These are phyloP conservation scores for Geoglossum cookeanum DNA, from an alignment of 2,329 filamentous ascomycete genomes.

Conservation along the genomic window DNA sequence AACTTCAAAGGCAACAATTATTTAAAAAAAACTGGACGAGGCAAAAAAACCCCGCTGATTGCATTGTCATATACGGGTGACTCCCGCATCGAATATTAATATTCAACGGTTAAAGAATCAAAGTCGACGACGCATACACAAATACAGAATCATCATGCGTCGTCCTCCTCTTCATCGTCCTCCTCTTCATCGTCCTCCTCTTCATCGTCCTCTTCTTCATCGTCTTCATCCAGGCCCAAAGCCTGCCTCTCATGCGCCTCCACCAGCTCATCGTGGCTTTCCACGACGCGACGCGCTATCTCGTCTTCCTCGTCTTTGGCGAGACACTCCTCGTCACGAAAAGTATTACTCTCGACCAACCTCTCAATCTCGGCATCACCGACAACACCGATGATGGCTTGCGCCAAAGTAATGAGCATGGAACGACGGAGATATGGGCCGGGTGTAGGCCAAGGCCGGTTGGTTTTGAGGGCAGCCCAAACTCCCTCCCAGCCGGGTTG, in stretches of 20 bases:
- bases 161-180: background rate
- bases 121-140: too few relatives aligned
- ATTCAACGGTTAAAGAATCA: too few relatives aligned
- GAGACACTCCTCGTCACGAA: background rate
- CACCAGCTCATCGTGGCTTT: background rate
- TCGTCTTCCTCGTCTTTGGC: background rate
- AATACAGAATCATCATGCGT: too few relatives aligned
- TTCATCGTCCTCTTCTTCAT: background rate
- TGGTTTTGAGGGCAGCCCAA: background rate
- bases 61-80: too few relatives aligned
- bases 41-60: too few relatives aligned
- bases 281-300: background rate
- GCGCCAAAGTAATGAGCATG: background rate
- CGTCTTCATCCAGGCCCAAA: background rate
- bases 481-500: background rate
- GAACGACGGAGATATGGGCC: background rate
- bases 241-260: background rate
- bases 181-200: too few relatives aligned
- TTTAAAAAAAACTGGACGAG: too few relatives aligned
- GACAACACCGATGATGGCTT: background rate
- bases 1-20: too few relatives aligned
- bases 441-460: slow-evolving; percentile 1
- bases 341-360: background rate
- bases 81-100: too few relatives aligned
- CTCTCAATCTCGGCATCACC: background rate